These are phyloP conservation scores for Lyophyllum shimeji DNA, from an alignment of 768 basidiomycete genomes.

Conservation along the genomic window DNA sequence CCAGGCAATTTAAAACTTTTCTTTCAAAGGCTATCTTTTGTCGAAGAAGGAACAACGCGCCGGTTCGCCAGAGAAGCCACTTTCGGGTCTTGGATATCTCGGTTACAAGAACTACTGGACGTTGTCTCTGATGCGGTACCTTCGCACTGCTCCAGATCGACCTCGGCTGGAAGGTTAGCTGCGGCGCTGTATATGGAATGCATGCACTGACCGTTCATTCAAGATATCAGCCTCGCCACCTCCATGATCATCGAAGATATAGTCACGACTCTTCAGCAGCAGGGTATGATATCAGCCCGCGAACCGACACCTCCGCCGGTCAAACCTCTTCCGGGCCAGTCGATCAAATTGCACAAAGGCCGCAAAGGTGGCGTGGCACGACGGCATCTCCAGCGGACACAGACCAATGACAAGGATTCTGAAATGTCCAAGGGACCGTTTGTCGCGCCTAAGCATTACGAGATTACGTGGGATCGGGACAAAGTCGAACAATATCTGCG, in stretches of 20 bases:
- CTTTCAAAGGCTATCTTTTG: constrained; percentile 78
- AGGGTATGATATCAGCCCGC: constrained; percentile 69
- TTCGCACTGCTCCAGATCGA: constrained; percentile 54
- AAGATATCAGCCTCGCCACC: constrained; percentile 83
- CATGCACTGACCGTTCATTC: background rate
- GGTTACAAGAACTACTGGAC: constrained; percentile 98
- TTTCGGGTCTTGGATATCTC: constrained; percentile 88
- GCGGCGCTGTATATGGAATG: background rate
- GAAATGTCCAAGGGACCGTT: constrained; percentile 50
- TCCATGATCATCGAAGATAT: constrained; percentile 93
- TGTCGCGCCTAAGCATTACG: constrained; percentile 67
- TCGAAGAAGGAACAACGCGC: constrained; percentile 91
- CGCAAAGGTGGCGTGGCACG: constrained; percentile 65
- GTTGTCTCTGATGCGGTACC: constrained; percentile 78
- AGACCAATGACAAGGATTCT: constrained; percentile 45
- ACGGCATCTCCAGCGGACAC: constrained; percentile 59
- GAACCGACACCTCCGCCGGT: constrained; percentile 49
- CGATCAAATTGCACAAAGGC: constrained; percentile 72
- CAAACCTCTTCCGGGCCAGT: constrained; percentile 73
- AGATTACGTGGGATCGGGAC: constrained; percentile 70
- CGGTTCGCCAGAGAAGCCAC: constrained; percentile 95
- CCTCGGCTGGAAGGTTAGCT: constrained; percentile 74
- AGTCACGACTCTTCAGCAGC: constrained; percentile 67
- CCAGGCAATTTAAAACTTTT: background rate
- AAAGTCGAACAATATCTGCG: constrained; percentile 64